Percentiles rank a stretch among this genome's conserved stretches.
Evolutionary conservation across 73 alveolate species (phyloP).

Genomic region (Stentor coeruleus): DNA sequence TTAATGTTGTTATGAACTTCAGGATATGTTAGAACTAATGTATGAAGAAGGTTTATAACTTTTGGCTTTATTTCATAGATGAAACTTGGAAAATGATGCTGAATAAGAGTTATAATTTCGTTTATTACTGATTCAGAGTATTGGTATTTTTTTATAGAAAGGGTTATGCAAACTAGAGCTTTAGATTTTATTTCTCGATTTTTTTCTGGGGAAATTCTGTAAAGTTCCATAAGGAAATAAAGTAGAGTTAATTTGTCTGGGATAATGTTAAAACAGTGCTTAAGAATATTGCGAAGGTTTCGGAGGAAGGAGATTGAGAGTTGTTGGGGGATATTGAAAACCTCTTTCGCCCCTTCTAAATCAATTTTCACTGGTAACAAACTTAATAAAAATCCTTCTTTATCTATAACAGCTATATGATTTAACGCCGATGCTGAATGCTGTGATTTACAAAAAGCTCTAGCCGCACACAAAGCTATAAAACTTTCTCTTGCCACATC

Average conservation of each 20-base stretch:
- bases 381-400: not conserved
- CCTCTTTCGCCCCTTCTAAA: not conserved
- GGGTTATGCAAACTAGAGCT: not conserved
- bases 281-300: not conserved
- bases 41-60: not conserved
- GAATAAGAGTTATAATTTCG: not conserved
- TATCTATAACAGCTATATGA: not conserved
- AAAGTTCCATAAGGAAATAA: not conserved
- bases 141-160: not conserved
- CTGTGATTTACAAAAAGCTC: not conserved
- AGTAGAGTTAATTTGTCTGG: not conserved
- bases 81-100: not conserved
- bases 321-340: not conserved
- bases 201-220: not conserved
- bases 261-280: not conserved
- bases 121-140: not conserved
- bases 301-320: not conserved
- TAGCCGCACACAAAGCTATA: conserved; percentile 12
- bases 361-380: not conserved
- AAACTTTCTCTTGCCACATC: not conserved
- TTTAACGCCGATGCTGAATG: not conserved
- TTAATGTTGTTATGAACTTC: not conserved
- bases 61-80: not conserved
- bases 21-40: not conserved
- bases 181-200: not conserved